Evolutionary conservation across 2,329 filamentous ascomycete species (phyloP).

Genomic region (Decorospora gaudefroyi): DNA sequence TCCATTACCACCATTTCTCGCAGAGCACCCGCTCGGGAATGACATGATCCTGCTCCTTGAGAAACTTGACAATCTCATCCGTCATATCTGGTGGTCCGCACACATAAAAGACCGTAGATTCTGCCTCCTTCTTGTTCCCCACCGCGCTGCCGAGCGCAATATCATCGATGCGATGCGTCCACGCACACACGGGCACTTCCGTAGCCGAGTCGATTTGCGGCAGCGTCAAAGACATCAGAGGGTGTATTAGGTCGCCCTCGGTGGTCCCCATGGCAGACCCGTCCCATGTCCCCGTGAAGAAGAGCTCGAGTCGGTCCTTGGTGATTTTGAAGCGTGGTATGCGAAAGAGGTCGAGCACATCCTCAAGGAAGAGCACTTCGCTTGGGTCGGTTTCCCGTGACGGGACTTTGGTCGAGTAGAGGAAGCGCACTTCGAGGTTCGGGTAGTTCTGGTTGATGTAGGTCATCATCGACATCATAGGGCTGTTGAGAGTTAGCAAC

Average conservation of each 20-base stretch:
- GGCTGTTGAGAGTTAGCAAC: conserved; percentile 51
- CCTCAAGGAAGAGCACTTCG: conserved; percentile 46
- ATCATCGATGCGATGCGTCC: conserved; percentile 43
- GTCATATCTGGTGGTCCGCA: conserved; percentile 57
- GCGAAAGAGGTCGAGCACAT: conserved; percentile 41
- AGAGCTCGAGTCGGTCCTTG: conserved; percentile 43
- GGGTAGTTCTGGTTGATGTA: conserved; percentile 57
- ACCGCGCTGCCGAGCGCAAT: conserved; percentile 49
- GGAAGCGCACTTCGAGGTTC: conserved; percentile 57
- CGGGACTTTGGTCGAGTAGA: conserved; percentile 64
- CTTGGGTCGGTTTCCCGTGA: conserved; percentile 33
- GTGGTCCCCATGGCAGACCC: conserved; percentile 29
- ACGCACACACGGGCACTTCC: conserved; percentile 38
- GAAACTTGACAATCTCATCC: conserved; percentile 51
- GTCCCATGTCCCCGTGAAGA: conserved; percentile 45
- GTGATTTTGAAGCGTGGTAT: conserved; percentile 32
- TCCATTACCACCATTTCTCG: conserved; percentile 58
- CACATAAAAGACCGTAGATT: conserved; percentile 52
- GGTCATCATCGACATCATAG: conserved; percentile 73
- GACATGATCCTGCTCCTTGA: conserved; percentile 49
- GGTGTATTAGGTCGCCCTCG: conserved; percentile 37
- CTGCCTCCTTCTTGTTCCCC: conserved; percentile 43
- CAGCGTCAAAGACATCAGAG: conserved; percentile 41
- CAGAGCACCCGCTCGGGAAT: conserved; percentile 50
- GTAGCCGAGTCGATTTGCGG: conserved; percentile 36